Conservation (phyloP, 2,329 filamentous ascomycete species). For the Epichloe baconii region DNA sequence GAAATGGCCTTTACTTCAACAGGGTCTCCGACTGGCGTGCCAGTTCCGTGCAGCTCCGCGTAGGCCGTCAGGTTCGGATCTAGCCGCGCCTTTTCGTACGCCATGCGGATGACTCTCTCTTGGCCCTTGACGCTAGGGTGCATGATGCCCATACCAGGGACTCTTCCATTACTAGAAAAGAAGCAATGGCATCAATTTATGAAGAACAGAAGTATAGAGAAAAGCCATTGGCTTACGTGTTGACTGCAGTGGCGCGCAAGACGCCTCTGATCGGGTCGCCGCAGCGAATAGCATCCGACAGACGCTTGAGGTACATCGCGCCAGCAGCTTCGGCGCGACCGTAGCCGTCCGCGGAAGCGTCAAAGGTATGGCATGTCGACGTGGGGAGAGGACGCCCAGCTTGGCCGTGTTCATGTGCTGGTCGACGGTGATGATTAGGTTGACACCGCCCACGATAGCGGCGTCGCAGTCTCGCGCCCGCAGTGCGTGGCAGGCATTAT, state of each 20-base stretch:
- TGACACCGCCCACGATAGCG: slow-evolving; percentile 23
- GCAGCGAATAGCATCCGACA: slow-evolving; percentile 15
- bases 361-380: slow-evolving; percentile 20
- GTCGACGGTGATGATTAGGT: slow-evolving; percentile 19
- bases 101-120: neutral
- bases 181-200: too few relatives aligned
- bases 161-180: slow-evolving; percentile 10
- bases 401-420: slow-evolving; percentile 11
- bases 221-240: neutral
- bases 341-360: slow-evolving; percentile 21
- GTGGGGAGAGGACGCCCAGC: slow-evolving; percentile 11
- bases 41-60: slow-evolving; percentile 32
- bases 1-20: slow-evolving; percentile 25
- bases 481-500: slow-evolving; percentile 14
- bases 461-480: slow-evolving; percentile 18
- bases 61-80: slow-evolving; percentile 11
- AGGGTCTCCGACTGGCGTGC: slow-evolving; percentile 32
- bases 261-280: slow-evolving; percentile 13
- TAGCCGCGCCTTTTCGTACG: neutral
- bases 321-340: slow-evolving; percentile 18
- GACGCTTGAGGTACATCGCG: slow-evolving; percentile 21
- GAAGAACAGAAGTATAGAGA: too few relatives aligned
- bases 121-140: neutral
- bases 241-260: slow-evolving; percentile 11
- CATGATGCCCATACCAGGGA: neutral